Conservation (phyloP, 495 filamentous ascomycete genomes). For the Podospora didyma region DNA sequence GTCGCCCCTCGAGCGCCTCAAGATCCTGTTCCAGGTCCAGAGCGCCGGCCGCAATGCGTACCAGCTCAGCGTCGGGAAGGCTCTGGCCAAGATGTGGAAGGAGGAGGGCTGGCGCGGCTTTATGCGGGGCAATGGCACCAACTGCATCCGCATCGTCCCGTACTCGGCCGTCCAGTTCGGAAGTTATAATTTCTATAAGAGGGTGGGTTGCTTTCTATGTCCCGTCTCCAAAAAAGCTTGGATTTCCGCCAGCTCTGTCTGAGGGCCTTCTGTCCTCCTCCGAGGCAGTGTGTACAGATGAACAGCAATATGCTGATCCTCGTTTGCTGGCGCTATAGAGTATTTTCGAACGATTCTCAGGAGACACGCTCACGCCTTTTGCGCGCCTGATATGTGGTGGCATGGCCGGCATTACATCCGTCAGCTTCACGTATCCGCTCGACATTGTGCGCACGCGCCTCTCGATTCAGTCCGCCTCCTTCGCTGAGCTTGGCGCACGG, state of each 20-base stretch:
- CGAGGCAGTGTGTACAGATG: not conserved
- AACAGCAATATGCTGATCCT: not conserved
- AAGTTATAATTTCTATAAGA: conserved; percentile 95
- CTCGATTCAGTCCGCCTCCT: conserved; percentile 94
- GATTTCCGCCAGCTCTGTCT: not conserved
- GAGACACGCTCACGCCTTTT: conserved; percentile 61
- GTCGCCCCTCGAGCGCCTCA: conserved; percentile 89
- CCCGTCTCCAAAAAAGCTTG: not conserved
- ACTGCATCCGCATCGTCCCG: conserved; percentile 95
- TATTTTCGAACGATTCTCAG: conserved; percentile 71
- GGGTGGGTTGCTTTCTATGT: conserved; percentile 51
- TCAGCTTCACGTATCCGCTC: conserved; percentile 72
- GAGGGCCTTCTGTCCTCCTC: not conserved
- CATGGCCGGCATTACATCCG: conserved; percentile 88
- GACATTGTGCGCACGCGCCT: conserved; percentile 95
- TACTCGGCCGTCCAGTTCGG: conserved; percentile 98
- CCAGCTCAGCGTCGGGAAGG: conserved; percentile 83
- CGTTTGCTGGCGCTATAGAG: conserved; percentile 29
- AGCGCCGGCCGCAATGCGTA: conserved; percentile 88
- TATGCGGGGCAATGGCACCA: conserved; percentile 95
- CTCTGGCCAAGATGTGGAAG: conserved; percentile 86
- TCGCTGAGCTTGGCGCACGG: conserved; percentile 61
- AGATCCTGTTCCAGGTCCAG: conserved; percentile 96
- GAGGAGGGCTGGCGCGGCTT: conserved; percentile 96
- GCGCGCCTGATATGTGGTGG: conserved; percentile 80